Percentiles rank a stretch among this genome's conserved stretches.
phyloP scores from a whole-genome alignment of 1,284 basidiomycete species.

The Naganishia sp. region DNA sequence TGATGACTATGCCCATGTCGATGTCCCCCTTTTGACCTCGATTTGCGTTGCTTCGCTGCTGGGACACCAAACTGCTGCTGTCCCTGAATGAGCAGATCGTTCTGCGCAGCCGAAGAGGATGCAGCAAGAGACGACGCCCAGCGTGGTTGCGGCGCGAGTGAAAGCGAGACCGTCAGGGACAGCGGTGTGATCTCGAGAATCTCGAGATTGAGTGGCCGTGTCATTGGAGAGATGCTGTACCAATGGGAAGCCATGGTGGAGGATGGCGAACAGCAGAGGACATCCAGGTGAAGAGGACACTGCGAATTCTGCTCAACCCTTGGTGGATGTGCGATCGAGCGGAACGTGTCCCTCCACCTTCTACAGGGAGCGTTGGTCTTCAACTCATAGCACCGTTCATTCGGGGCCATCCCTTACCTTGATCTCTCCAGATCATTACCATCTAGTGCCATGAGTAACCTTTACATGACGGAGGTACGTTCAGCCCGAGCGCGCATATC shows the following conservation, averaged over 20 bases:
- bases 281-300: not conserved
- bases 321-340: slow-evolving; percentile 17
- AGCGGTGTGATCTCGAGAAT: slow-evolving; percentile 54
- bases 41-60: slow-evolving; percentile 17
- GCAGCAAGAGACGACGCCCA: slow-evolving; percentile 14
- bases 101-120: slow-evolving; percentile 3
- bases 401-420: not conserved
- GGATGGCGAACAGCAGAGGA: not conserved
- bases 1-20: slow-evolving; percentile 2
- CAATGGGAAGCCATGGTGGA: slow-evolving; percentile 40
- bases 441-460: slow-evolving; percentile 16
- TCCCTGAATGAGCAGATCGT: slow-evolving; percentile 16
- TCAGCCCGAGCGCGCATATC: not conserved
- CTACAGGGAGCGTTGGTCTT: no score
- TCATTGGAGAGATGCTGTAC: slow-evolving; percentile 51
- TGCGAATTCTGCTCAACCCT: not conserved
- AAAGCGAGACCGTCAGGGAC: slow-evolving; percentile 52
- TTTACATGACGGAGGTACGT: slow-evolving; percentile 23
- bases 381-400: not conserved
- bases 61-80: slow-evolving; percentile 27
- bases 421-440: not conserved
- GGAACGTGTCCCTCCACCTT: not conserved
- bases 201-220: slow-evolving; percentile 50
- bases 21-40: slow-evolving; percentile 11
- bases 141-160: slow-evolving; percentile 40